These are phyloP conservation scores for Wallacemonas sp. DNA, from an alignment of 208 protist species.

Conservation along the genomic window DNA sequence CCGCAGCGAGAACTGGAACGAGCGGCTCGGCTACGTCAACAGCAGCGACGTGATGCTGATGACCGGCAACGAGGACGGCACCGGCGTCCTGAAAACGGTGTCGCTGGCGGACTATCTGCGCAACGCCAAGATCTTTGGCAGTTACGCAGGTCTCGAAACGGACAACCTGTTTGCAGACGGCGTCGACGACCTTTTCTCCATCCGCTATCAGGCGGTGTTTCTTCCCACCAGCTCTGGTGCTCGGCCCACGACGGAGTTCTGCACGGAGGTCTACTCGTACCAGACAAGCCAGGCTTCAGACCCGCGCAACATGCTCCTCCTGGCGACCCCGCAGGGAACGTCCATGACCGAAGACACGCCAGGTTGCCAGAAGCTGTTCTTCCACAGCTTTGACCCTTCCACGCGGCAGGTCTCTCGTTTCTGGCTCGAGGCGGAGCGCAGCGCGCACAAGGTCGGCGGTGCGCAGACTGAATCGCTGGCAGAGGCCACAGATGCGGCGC, in stretches of 20 bases:
- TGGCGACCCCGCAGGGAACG: neutral
- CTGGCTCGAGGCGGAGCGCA: conserved; percentile 1
- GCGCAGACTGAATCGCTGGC: neutral
- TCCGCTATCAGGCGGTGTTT: neutral
- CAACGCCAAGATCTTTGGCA: neutral
- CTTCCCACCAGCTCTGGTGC: neutral
- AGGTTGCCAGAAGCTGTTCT: neutral
- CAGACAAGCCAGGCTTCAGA: neutral
- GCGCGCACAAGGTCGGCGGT: neutral
- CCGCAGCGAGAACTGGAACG: conserved; percentile 1
- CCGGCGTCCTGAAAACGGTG: neutral
- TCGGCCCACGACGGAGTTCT: neutral
- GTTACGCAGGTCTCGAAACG: neutral
- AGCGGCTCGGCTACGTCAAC: conserved; percentile 4
- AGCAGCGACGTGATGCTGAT: conserved; percentile 3
- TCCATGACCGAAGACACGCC: neutral
- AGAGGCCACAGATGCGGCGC: neutral
- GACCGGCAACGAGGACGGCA: neutral
- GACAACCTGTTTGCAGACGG: neutral
- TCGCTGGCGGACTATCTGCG: neutral
- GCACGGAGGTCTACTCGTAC: neutral
- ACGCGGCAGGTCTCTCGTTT: neutral
- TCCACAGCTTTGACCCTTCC: neutral
- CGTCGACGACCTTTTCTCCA: neutral
- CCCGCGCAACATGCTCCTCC: conserved; percentile 1